Evolutionary conservation across 257 asterid genomes (phyloP).

Genomic region (Fraxinus excelsior): DNA sequence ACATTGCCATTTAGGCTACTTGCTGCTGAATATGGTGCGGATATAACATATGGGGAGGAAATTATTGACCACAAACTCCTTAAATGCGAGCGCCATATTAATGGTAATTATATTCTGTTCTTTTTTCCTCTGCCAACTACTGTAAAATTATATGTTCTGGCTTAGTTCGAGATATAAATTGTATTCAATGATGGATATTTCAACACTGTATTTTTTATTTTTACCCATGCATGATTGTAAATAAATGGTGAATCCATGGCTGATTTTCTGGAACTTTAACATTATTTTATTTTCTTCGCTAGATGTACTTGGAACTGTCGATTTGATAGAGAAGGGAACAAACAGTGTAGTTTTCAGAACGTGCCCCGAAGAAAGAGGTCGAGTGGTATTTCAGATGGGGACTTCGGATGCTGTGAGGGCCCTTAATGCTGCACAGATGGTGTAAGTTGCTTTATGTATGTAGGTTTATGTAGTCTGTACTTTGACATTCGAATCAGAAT

Average conservation of each 20-base stretch:
- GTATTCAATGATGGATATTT: neutral
- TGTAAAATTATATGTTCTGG: neutral
- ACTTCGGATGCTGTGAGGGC: conserved; percentile 93
- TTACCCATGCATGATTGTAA: neutral
- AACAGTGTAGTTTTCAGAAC: conserved; percentile 75
- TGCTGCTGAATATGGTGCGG: conserved; percentile 90
- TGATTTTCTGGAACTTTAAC: conserved; percentile 19
- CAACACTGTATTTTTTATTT: neutral
- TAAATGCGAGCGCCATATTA: conserved; percentile 78
- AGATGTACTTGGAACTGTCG: conserved; percentile 79
- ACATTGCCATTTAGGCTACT: conserved; percentile 83
- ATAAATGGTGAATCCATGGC: neutral
- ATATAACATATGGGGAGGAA: conserved; percentile 89
- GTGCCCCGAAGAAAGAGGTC: conserved; percentile 68
- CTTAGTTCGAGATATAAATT: neutral
- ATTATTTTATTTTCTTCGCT: conserved; percentile 18
- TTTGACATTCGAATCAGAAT: neutral
- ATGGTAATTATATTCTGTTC: conserved; percentile 39
- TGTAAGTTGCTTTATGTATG: conserved; percentile 50
- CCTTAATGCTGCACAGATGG: conserved; percentile 75
- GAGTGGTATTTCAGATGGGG: conserved; percentile 92
- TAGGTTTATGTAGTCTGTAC: neutral
- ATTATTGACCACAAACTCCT: conserved; percentile 88
- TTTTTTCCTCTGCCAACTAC: neutral
- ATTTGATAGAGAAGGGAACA: conserved; percentile 84